Evolutionary conservation across 495 filamentous ascomycete genomes (phyloP), one percentile per base, ranked within the genome.

Genomic region (Aspergillus saccharolyticus): DNA sequence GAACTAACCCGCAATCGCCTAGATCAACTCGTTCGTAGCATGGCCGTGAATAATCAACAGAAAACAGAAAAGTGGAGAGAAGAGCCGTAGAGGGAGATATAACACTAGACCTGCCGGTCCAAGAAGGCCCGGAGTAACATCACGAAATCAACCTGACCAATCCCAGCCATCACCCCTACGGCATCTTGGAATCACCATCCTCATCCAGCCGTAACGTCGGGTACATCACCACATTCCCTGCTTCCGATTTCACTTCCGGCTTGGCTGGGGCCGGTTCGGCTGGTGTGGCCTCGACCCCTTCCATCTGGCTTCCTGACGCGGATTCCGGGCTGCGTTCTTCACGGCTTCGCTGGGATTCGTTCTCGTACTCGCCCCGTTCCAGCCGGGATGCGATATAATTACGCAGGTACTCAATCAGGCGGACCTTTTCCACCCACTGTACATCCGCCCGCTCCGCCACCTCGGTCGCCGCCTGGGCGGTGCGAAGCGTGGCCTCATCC

Each of bases 401-500:
- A 39, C 89, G 80, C 45, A 96, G 78, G 43, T 77, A 80, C 72
- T 95, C 90, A 52, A 95, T 85, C 42, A 86, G 79, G 24, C 90
- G 88, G 56, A 91, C 85, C 70, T 91, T 88, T 64, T 91, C 87
- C 12, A 96, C 81, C 90, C 90, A 95, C 39, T 80, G 78, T 58
- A 90, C 88, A 62, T 93, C 83, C 50, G 72, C 74, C n/a, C 69
- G 73, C 67, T 70, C 77, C 15, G 73, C 76, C 62, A 69, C 78
- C 63, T 76, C 72, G 0, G 73, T 74, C 22, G 76, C 76, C 1
- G 74, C 74, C 48, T 73, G 73, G 1, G 75, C 76, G 42, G 74
- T 76, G 19, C 72, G 74, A 53, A 73, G 68, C 10, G 72, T 70
- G 33, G 74, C 66, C 57, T 78, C 77, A 4, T 71, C 72, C 10